Percentiles rank a stretch among this genome's conserved stretches.
phyloP scores from a whole-genome alignment of 345 rosid genomes.

The Euphorbia pulcherrima region DNA sequence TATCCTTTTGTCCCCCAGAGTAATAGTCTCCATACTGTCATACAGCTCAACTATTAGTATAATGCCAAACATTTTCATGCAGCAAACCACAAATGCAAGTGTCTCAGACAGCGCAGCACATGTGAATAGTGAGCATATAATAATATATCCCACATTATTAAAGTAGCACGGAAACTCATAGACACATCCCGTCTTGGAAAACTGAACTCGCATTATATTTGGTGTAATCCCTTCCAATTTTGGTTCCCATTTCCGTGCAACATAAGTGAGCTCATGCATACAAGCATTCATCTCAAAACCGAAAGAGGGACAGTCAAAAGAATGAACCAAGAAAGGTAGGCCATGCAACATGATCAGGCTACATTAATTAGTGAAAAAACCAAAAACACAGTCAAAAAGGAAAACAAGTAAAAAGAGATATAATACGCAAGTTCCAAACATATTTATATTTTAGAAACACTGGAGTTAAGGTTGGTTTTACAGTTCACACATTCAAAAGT shows the following conservation, averaged over 20 bases:
- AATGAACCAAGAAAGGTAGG: background rate
- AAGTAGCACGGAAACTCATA: too few species aligned
- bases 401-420: background rate
- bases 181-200: too few species aligned
- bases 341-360: background rate
- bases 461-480: too few species aligned
- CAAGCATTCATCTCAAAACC: background rate
- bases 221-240: too few species aligned
- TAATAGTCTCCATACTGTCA: conserved; percentile 97
- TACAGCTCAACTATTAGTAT: conserved; percentile 23
- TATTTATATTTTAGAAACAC: too few species aligned
- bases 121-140: background rate
- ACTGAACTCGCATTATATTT: too few species aligned
- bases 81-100: conserved; percentile 3
- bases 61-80: conserved; percentile 1
- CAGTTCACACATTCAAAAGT: too few species aligned
- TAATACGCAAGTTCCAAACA: background rate
- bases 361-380: background rate
- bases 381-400: background rate
- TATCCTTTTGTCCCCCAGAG: conserved; percentile 96
- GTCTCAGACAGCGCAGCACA: background rate
- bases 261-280: background rate
- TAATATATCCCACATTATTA: background rate
- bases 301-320: background rate
- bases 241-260: too few species aligned